Evolutionary conservation across 495 filamentous ascomycete species (phyloP).

Genomic region (Penicillium verhagenii): DNA sequence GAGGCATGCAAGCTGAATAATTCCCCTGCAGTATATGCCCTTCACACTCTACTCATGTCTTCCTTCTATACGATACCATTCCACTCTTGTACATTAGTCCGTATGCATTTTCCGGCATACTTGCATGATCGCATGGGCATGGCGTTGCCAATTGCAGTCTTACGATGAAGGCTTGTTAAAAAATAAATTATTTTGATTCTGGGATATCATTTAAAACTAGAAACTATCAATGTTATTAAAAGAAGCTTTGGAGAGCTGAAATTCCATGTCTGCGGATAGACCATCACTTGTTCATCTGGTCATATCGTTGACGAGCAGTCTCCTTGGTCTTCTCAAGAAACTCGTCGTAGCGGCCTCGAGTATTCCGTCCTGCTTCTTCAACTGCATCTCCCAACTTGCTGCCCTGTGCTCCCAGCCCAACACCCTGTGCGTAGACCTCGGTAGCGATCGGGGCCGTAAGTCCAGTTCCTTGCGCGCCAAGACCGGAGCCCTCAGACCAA

Average conservation of each 20-base stretch:
- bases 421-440: conserved; percentile 76
- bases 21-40: not conserved
- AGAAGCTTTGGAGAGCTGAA: not conserved
- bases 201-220: not conserved
- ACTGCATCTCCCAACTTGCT: conserved; percentile 80
- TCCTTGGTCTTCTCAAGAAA: conserved; percentile 79
- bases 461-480: conserved; percentile 78
- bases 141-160: conserved; percentile 10
- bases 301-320: conserved; percentile 75
- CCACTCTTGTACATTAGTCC: conserved; percentile 19
- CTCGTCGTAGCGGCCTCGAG: conserved; percentile 64
- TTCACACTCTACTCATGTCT: conserved; percentile 22
- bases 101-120: not conserved
- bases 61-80: conserved; percentile 11
- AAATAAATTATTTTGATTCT: not conserved
- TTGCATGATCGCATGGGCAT: not conserved
- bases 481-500: conserved; percentile 75
- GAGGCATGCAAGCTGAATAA: not conserved
- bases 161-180: not conserved
- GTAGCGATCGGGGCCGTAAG: conserved; percentile 74
- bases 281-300: conserved; percentile 48
- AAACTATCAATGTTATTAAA: not conserved
- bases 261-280: no score
- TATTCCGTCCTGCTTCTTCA: conserved; percentile 74
- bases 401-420: conserved; percentile 82